Evolutionary conservation across 192 early-diverging fungal species (phyloP).

Genomic region (Mortierella antarctica): DNA sequence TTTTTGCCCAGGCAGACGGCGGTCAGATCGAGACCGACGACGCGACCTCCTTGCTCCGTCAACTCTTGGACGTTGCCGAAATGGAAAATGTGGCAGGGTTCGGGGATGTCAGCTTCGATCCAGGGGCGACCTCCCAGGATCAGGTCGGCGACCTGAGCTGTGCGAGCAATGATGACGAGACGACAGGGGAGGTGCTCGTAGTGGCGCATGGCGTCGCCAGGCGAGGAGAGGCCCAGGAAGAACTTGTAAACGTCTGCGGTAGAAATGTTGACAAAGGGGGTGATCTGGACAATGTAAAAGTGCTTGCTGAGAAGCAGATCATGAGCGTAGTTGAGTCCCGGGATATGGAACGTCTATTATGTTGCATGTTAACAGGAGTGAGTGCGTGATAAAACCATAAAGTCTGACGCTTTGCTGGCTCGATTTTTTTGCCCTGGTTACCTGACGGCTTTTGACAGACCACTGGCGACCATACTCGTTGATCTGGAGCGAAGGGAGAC

Average conservation of each 20-base stretch:
- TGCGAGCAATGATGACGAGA: conserved; percentile 49
- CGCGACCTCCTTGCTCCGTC: conserved; percentile 7
- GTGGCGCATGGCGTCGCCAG: conserved; percentile 49
- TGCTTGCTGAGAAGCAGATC: conserved; percentile 46
- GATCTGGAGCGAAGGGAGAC: conserved; percentile 34
- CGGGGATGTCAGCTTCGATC: conserved; percentile 51
- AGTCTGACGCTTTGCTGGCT: not conserved
- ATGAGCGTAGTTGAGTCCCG: conserved; percentile 46
- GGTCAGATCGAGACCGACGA: conserved; percentile 43
- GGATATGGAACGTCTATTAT: conserved; percentile 41
- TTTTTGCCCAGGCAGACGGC: conserved; percentile 50
- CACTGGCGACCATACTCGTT: conserved; percentile 50
- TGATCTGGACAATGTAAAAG: conserved; percentile 53
- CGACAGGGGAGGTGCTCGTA: conserved; percentile 49
- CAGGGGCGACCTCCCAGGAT: conserved; percentile 38
- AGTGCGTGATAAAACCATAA: not conserved
- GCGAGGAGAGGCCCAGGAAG: conserved; percentile 45
- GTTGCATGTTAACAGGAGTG: not conserved
- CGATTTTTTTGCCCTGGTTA: not conserved
- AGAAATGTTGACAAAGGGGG: conserved; percentile 45
- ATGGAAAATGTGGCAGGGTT: conserved; percentile 52
- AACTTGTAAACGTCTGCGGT: conserved; percentile 35
- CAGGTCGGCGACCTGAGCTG: conserved; percentile 22
- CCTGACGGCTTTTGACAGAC: conserved; percentile 42
- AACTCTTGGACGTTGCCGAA: conserved; percentile 47